Evolutionary conservation across 805 yeast species (phyloP), one percentile per base, ranked within the genome.

Genomic region (Debaryomyces castellii): DNA sequence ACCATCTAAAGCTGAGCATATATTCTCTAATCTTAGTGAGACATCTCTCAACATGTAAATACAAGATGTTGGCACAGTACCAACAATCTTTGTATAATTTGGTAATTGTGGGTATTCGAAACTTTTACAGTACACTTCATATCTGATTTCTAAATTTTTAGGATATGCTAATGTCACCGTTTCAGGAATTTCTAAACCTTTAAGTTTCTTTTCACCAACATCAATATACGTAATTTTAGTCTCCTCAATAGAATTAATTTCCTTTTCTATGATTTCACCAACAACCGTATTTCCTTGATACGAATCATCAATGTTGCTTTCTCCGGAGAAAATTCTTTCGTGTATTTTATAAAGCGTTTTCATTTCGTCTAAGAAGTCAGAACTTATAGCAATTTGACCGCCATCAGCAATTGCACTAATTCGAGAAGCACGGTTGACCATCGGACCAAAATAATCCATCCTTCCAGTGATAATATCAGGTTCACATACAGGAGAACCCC

Each of bases 381-480:
- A 76, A 57, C 96, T 86, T 46, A 91, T 77, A 0, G 96, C 83
- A 23, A 92, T 88, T 64, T 92, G 97, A n/a, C 99, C 99, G 48
- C 99, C 99, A 64, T 89, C 96, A 0, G 99, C 99, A 41, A 89
- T 87, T 6, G 96, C 87, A 60, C 91, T 85, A 21, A 94, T 92
- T 57, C 99, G 78, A 1, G 98, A 85, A 1, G 99, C 89, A 42
- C 96, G 77, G 59, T 94, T 94, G 25, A 94, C 99, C 90, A 94
- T 91, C 0, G 99, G 99, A 0, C 99, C 99, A 57, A 94, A 87
- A 66, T 94, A 94, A 68, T 94, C 99, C 99, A 94, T 94, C 71
- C 99, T 82, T 54, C 90, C 82, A 0, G 99, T 94, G 44, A 91
- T 91, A 48, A 92, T 85, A 70, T 94, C 99, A 6, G 86, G 80